These are phyloP conservation scores for Ulota crispa DNA, from an alignment of 225 moss, liverwort and hornwort species.

Conservation along the genomic window DNA sequence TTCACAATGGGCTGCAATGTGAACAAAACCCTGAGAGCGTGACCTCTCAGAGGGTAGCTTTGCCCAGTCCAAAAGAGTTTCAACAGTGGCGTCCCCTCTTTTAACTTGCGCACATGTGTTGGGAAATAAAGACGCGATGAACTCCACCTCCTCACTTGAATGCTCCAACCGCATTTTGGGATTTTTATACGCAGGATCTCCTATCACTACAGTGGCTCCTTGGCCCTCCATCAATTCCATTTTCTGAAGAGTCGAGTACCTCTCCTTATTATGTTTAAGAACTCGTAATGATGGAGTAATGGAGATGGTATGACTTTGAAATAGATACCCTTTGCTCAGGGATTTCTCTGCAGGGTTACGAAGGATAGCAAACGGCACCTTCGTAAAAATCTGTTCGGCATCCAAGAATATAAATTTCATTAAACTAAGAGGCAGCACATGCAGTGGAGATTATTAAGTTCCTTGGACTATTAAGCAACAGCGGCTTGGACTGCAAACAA, in stretches of 20 bases:
- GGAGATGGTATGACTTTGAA: constrained; percentile 28
- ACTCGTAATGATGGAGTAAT: constrained; percentile 15
- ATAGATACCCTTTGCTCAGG: background rate
- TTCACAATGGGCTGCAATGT: constrained; percentile 5
- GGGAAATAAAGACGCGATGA: constrained; percentile 7
- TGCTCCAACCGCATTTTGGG: background rate
- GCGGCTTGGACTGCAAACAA: too few species aligned
- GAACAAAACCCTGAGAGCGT: constrained; percentile 18
- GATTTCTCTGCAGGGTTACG: background rate
- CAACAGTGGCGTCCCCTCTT: background rate
- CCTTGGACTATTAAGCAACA: too few species aligned
- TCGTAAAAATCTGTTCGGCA: background rate
- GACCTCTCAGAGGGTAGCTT: background rate
- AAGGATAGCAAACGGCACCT: constrained; percentile 30
- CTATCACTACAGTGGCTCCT: background rate
- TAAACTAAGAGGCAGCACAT: background rate
- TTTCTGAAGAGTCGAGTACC: background rate
- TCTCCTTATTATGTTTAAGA: background rate
- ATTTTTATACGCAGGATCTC: background rate
- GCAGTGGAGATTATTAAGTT: too few species aligned
- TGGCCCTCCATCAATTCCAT: background rate
- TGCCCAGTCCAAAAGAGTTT: background rate
- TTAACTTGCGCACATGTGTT: background rate
- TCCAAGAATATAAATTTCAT: background rate
- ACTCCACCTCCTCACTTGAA: background rate